Percentiles rank a stretch among this genome's conserved stretches.
phyloP scores from a whole-genome alignment of 768 basidiomycete species.

The Cystofilobasidium capitatum region DNA sequence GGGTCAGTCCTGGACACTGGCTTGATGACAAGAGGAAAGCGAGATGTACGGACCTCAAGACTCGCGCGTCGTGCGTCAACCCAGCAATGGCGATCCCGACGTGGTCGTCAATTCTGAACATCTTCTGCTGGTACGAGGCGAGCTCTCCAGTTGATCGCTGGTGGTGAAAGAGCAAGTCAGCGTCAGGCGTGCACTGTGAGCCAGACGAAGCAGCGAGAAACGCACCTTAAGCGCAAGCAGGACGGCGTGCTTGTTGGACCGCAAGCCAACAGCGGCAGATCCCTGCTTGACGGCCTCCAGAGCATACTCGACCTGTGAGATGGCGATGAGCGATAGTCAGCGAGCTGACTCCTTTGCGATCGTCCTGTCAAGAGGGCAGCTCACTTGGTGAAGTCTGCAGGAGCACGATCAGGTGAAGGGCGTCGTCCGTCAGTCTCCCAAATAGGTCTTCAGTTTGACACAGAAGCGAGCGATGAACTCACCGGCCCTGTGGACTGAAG shows the following conservation, averaged over 20 bases:
- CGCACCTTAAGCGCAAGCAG: constrained; percentile 83
- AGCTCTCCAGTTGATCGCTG: constrained; percentile 96
- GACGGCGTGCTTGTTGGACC: constrained; percentile 89
- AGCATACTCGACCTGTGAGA: constrained; percentile 85
- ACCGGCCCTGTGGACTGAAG: constrained; percentile 33
- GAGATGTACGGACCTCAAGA: constrained; percentile 60
- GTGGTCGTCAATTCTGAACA: constrained; percentile 99
- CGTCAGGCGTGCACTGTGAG: neutral
- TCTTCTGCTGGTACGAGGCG: constrained; percentile 99
- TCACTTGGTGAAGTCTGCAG: constrained; percentile 56
- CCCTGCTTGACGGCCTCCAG: constrained; percentile 99
- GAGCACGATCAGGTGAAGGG: neutral
- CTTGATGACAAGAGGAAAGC: neutral
- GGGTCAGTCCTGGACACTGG: neutral
- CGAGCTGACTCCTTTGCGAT: too few species aligned
- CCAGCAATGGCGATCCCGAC: constrained; percentile 99
- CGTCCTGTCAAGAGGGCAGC: neutral
- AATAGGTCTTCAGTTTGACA: neutral
- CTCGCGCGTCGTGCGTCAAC: constrained; percentile 95
- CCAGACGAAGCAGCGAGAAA: constrained; percentile 4
- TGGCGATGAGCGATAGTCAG: constrained; percentile 22
- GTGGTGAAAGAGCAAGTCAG: constrained; percentile 14
- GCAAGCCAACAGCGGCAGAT: constrained; percentile 92
- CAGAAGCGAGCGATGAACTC: constrained; percentile 51
- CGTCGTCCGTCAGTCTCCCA: constrained; percentile 8